Percentiles rank a stretch among this genome's conserved stretches.
Evolutionary conservation across 768 basidiomycete genomes (phyloP).

Genomic region (Cubamyces sp.): DNA sequence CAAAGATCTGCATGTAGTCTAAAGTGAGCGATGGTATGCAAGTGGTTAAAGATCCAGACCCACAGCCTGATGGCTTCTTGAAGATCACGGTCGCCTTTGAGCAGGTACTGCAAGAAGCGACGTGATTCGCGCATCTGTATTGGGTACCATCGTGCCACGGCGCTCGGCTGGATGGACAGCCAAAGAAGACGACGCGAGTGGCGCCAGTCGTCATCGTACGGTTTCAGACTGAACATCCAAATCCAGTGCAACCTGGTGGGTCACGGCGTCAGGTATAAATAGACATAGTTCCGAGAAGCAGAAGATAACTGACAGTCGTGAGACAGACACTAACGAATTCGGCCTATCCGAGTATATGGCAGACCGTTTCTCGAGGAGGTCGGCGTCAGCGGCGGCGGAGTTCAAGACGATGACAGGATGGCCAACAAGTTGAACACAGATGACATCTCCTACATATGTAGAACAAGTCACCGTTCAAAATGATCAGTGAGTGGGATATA

Average conservation of each 20-base stretch:
- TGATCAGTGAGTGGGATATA: no score
- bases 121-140: not conserved
- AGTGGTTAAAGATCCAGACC: not conserved
- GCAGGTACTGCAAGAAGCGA: not conserved
- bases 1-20: not conserved
- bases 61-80: not conserved
- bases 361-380: conserved; percentile 1
- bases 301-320: not conserved
- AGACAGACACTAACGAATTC: not conserved
- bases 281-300: no score
- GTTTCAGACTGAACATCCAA: conserved; percentile 6
- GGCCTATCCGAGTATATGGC: conserved; percentile 2
- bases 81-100: not conserved
- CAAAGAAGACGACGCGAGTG: conserved; percentile 6
- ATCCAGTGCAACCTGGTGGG: conserved; percentile 3
- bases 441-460: not conserved
- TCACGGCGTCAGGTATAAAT: not conserved
- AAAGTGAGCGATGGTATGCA: not conserved
- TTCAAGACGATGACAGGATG: not conserved
- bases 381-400: not conserved
- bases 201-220: conserved; percentile 13
- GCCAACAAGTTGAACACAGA: not conserved
- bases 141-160: not conserved
- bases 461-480: no score
- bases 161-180: conserved; percentile 1